Evolutionary conservation across 805 yeast species (phyloP), one percentile per base, ranked within the genome.

Genomic region (Pichia insulana): DNA sequence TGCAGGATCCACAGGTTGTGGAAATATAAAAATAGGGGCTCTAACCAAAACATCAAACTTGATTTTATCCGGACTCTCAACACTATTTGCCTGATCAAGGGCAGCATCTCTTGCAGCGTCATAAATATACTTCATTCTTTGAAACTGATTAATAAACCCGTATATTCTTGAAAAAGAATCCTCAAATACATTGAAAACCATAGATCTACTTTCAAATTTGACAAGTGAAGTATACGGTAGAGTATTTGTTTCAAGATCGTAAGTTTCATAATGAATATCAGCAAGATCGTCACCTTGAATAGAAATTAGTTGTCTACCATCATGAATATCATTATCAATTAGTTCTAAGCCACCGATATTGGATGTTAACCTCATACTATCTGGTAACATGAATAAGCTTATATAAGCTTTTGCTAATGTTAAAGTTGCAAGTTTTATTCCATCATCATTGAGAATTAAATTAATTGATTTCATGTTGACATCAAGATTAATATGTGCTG

Each of bases 81-180:
- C 69, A 39, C 63, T 73, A 27, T 48, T 76, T 0, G 92, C 92
- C 58, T 85, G 95, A 50, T 82, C 76, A 50, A 87, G 74, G 0
- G 97, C 96, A 10, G 88, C 85, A 53, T 82, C 86, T 44, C 97
- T 73, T 0, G 97, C 95, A 17, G 74, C 67, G 54, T 92, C 98
- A 59, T 84, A 94, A n/a, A 89, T 69, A 4, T 74, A 76, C 60
- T 92, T 92, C 95, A 90, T 86, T 51, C 74, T 74, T 45, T 78
- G 81, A 54, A 94, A 84, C 51, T 82, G 83, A 49, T 76, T 76
- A 52, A 87, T 64, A 53, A 78, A 90, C 10, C 72, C 68, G 26
- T 82, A 54, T 10, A 94, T 72, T 49, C 80, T 73, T 28, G 78
- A 70, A 44, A 88, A 71, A 0, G 97, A 83, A 45, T 78, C 83